phyloP scores from a whole-genome alignment of 495 filamentous ascomycete genomes.

The Aspergillus baeticus region DNA sequence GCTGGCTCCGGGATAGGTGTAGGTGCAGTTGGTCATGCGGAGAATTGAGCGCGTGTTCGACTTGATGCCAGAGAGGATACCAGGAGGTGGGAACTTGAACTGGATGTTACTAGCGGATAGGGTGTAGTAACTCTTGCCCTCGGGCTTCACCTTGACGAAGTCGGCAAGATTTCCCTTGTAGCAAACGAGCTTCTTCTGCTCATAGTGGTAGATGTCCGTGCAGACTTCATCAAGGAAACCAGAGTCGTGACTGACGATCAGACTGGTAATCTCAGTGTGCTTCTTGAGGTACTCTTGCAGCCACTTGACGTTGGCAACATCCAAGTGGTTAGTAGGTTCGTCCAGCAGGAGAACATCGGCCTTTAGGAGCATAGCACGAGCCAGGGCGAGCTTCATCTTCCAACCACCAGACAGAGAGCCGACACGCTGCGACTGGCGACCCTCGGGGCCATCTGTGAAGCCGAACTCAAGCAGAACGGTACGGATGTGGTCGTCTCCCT shows the following conservation, averaged over 20 bases:
- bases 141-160: conserved; percentile 90
- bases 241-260: conserved; percentile 98
- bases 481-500: conserved; percentile 75
- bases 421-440: conserved; percentile 81
- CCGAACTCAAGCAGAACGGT: conserved; percentile 85
- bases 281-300: conserved; percentile 90
- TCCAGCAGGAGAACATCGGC: conserved; percentile 95
- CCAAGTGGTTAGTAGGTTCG: conserved; percentile 98
- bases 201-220: conserved; percentile 99
- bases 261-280: conserved; percentile 93
- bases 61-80: conserved; percentile 93
- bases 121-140: conserved; percentile 98
- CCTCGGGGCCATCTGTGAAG: conserved; percentile 86
- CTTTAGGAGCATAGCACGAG: conserved; percentile 92
- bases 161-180: conserved; percentile 93
- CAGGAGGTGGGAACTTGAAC: conserved; percentile 97
- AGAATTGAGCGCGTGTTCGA: conserved; percentile 90
- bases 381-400: conserved; percentile 99
- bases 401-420: conserved; percentile 97
- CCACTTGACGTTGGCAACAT: conserved; percentile 96
- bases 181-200: conserved; percentile 91
- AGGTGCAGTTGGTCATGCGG: conserved; percentile 88
- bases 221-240: conserved; percentile 95
- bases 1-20: conserved; percentile 79
- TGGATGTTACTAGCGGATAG: conserved; percentile 84